A percentile compares a stretch with the other conserved stretches of the same genome.
Conservation (phyloP, 495 filamentous ascomycete genomes). For the Massariosphaeria phaeospora region DNA sequence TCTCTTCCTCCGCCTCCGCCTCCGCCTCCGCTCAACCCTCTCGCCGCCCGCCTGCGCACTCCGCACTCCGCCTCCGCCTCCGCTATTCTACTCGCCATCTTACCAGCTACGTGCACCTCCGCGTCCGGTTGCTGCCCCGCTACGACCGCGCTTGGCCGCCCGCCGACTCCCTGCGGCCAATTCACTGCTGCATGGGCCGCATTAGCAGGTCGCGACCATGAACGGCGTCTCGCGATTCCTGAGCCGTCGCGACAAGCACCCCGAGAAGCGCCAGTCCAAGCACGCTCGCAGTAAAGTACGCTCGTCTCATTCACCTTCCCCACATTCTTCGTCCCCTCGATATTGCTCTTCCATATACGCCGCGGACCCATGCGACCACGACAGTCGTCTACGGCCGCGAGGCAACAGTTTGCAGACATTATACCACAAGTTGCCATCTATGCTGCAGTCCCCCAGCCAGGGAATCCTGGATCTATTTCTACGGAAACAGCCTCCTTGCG, state of each 20-base stretch:
- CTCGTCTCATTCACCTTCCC: conserved; percentile 2
- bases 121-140: background rate
- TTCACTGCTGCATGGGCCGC: conserved; percentile 23
- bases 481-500: conserved; percentile 9
- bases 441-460: background rate
- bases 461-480: conserved; percentile 13
- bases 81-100: too few species aligned
- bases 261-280: conserved; percentile 43
- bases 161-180: background rate
- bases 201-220: conserved; percentile 42
- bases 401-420: conserved; percentile 10
- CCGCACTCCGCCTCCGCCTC: background rate
- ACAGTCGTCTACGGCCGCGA: background rate
- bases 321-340: conserved; percentile 1
- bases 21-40: background rate
- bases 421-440: conserved; percentile 12
- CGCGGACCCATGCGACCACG: background rate
- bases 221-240: conserved; percentile 64
- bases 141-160: background rate
- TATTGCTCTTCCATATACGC: conserved; percentile 4
- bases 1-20: background rate
- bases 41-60: background rate
- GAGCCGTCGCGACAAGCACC: conserved; percentile 65
- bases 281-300: conserved; percentile 31
- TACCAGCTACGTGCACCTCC: background rate